A percentile compares a stretch with the other conserved stretches of the same genome.
Evolutionary conservation across 306 rosid species (phyloP).

Genomic region (Myrica gale): DNA sequence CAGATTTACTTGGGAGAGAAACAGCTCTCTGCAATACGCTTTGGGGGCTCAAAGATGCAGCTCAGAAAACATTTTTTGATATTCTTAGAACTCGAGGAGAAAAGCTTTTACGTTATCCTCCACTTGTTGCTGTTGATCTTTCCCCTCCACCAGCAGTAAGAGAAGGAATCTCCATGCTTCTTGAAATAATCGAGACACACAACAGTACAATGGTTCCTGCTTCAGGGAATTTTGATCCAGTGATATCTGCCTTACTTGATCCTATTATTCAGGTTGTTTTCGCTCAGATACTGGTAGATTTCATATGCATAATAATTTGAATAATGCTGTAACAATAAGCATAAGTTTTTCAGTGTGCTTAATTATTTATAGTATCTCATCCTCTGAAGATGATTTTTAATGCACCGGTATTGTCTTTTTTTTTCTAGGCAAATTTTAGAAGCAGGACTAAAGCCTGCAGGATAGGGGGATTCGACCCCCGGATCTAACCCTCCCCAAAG

Average conservation of each 20-base stretch:
- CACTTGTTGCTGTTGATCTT: conserved; percentile 91
- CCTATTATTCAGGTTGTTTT: conserved; percentile 82
- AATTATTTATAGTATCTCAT: conserved; percentile 5
- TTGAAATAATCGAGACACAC: conserved; percentile 81
- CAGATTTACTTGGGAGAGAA: conserved; percentile 90
- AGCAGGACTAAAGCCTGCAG: too few relatives aligned
- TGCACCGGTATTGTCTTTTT: background rate
- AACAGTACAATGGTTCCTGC: conserved; percentile 86
- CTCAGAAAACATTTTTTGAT: conserved; percentile 91
- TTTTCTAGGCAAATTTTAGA: too few relatives aligned
- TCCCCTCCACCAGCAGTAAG: conserved; percentile 96
- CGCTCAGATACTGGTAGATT: background rate
- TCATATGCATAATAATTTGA: background rate
- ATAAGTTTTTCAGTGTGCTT: background rate
- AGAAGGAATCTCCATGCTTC: conserved; percentile 89
- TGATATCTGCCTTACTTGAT: conserved; percentile 83
- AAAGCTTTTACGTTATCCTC: conserved; percentile 90
- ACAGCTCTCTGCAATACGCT: conserved; percentile 84
- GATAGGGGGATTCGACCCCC: too few relatives aligned
- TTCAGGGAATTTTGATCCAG: conserved; percentile 76
- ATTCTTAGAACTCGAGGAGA: conserved; percentile 85
- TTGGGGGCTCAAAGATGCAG: conserved; percentile 83
- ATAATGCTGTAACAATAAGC: background rate
- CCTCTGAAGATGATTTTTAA: background rate
- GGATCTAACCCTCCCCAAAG: too few relatives aligned